Base-by-base conservation (phyloP, 345 rosid species). In the Citrus hindsii region DNA sequence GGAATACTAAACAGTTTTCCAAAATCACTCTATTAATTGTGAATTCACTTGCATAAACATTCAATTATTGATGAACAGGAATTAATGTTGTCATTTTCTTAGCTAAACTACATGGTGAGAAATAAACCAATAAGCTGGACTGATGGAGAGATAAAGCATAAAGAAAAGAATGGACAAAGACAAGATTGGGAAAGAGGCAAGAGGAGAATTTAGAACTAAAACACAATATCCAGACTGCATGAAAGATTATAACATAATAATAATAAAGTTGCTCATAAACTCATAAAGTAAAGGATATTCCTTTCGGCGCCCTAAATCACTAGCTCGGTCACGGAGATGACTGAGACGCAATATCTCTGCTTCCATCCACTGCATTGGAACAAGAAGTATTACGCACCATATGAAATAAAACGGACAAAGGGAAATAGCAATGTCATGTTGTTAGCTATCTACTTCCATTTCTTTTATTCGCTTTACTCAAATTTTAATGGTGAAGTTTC, bases 241-340 rank as follows among this genome's bases (percentile, higher is more conserved):
- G 38, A 10, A 38, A 62, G 59, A 74, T 61, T 16, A 25, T 74
- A 74, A 67, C 51, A 46, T 56, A 25, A 55, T 24, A 33, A 35
- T 67, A 76, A 53, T 68, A 24, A 55, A 66, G 64, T 8, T 46
- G 42, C 18, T 55, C 5, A 30, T 35, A 56, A 55, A 56, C 33
- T 55, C 22, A 30, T 64, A 73, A 55, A 30, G 83, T 16, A 81
- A 94, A 97, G 99, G 99, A 97, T 97, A 97, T 94, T 94, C 96
- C 84, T 97, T 97, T 80, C 96, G 89, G 37, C 83, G 93, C 33
- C 99, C 99, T 88, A 85, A 79, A 67, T 97, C 99, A 86, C 99
- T 97, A 27, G 98, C 99, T 82, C 99, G 98, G 90, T 97, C 99
- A 77, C 99, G 93, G 69, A 97, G 94, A 89, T 97, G 99, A 84